Evolutionary conservation across 768 basidiomycete species (phyloP).

Genomic region (Phanerochaete carnosa): DNA sequence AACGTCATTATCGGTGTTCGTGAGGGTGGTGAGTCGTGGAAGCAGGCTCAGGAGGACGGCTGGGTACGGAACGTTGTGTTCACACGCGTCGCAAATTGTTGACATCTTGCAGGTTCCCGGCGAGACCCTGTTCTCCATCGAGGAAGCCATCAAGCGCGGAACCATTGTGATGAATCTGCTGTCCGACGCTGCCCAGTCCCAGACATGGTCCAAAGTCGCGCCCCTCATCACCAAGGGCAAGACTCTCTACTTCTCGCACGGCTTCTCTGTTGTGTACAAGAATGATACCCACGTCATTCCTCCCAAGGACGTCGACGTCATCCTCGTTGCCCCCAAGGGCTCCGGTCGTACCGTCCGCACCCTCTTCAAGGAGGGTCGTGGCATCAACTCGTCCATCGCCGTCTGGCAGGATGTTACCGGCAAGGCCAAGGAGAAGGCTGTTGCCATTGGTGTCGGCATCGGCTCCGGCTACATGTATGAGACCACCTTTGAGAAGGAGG

Average conservation of each 20-base stretch:
- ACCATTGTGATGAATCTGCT: conserved; percentile 99
- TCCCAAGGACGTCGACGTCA: conserved; percentile 94
- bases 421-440: conserved; percentile 95
- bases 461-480: conserved; percentile 99
- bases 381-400: conserved; percentile 93
- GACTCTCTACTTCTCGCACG: conserved; percentile 99
- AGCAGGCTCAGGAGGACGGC: conserved; percentile 90
- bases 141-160: conserved; percentile 92
- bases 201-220: conserved; percentile 85
- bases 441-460: conserved; percentile 89
- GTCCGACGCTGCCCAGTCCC: conserved; percentile 98
- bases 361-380: conserved; percentile 99
- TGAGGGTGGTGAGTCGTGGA: conserved; percentile 96
- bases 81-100: not conserved
- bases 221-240: conserved; percentile 99
- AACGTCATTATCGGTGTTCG: conserved; percentile 99
- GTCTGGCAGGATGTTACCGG: conserved; percentile 98
- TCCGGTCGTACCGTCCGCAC: conserved; percentile 99
- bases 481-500: conserved; percentile 99
- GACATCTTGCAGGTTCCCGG: conserved; percentile 69
- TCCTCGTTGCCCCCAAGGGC: conserved; percentile 98
- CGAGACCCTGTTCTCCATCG: conserved; percentile 96
- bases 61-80: conserved; percentile 58
- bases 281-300: conserved; percentile 93
- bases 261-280: conserved; percentile 99